Conservation (phyloP, 331 rosid genomes). For the Quercus tomentella region DNA sequence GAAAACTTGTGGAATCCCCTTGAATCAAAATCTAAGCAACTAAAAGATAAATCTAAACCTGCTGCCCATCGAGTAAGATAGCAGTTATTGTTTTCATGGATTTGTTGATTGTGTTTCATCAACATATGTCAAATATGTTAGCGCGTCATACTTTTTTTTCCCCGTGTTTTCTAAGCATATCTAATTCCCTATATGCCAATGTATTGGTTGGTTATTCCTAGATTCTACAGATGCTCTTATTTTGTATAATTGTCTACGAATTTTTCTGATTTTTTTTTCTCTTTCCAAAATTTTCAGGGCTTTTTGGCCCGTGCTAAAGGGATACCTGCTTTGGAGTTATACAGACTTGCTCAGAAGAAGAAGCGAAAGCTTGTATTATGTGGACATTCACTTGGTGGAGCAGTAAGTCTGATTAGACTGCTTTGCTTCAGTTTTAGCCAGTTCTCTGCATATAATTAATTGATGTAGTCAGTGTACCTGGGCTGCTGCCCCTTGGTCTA, state of each 20-base stretch:
- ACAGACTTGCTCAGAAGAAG: constrained; percentile 95
- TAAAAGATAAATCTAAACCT: constrained; percentile 62
- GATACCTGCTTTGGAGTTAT: constrained; percentile 92
- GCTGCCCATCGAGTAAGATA: constrained; percentile 85
- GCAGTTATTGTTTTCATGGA: not conserved
- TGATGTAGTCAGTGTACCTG: not conserved
- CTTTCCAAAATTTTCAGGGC: constrained; percentile 48
- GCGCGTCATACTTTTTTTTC: not conserved
- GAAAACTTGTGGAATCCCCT: constrained; percentile 72
- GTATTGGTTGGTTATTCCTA: not conserved
- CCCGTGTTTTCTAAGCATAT: not conserved
- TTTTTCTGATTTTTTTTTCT: constrained; percentile 8
- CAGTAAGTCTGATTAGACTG: constrained; percentile 53
- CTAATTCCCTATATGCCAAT: not conserved
- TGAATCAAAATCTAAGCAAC: constrained; percentile 62
- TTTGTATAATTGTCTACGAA: not conserved
- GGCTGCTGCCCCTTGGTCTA: not conserved
- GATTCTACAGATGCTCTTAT: too few species aligned
- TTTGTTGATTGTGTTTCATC: not conserved
- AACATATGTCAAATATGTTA: not conserved
- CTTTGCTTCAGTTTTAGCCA: constrained; percentile 2
- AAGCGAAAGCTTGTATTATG: constrained; percentile 87
- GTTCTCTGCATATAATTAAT: not conserved
- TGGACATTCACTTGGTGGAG: constrained; percentile 99
- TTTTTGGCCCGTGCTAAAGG: constrained; percentile 99